Evolutionary conservation across 768 basidiomycete species (phyloP).

Genomic region (Russula dissimulans): DNA sequence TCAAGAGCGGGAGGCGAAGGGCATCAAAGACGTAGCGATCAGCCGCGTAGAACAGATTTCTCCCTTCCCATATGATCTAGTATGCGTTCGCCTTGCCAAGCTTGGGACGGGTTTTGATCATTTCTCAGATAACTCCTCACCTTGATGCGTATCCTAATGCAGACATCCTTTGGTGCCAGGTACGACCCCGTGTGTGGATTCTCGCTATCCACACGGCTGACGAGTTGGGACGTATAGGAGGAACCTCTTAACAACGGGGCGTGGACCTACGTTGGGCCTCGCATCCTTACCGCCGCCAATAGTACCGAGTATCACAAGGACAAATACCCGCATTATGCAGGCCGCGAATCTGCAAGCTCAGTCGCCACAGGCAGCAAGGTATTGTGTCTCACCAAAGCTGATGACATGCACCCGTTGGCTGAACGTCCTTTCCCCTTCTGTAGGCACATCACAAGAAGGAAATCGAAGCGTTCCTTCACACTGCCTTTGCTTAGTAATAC

Average conservation of each 20-base stretch:
- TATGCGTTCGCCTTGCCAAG: slow-evolving; percentile 30
- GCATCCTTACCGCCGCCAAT: slow-evolving; percentile 88
- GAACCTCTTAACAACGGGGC: slow-evolving; percentile 96
- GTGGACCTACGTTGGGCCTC: slow-evolving; percentile 93
- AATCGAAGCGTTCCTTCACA: slow-evolving; percentile 61
- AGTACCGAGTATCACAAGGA: slow-evolving; percentile 85
- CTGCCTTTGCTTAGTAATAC: slow-evolving; percentile 39
- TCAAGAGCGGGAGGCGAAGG: slow-evolving; percentile 83
- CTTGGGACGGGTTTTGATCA: not conserved
- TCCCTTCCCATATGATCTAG: slow-evolving; percentile 94
- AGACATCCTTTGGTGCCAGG: slow-evolving; percentile 87
- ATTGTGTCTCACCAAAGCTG: slow-evolving; percentile 30
- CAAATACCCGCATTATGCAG: slow-evolving; percentile 88
- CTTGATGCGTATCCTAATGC: slow-evolving; percentile 97
- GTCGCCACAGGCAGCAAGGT: slow-evolving; percentile 91
- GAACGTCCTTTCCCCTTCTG: not conserved
- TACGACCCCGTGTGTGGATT: slow-evolving; percentile 23
- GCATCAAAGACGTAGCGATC: slow-evolving; percentile 89
- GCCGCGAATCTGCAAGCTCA: slow-evolving; percentile 85
- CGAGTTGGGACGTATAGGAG: slow-evolving; percentile 40
- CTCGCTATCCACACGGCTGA: not conserved
- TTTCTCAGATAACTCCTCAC: slow-evolving; percentile 71
- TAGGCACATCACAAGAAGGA: slow-evolving; percentile 86
- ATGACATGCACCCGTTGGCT: not conserved
- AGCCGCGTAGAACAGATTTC: slow-evolving; percentile 92